Base-by-base conservation (phyloP, 1,284 basidiomycete species). In the Microbotryomycetes sp. region DNA sequence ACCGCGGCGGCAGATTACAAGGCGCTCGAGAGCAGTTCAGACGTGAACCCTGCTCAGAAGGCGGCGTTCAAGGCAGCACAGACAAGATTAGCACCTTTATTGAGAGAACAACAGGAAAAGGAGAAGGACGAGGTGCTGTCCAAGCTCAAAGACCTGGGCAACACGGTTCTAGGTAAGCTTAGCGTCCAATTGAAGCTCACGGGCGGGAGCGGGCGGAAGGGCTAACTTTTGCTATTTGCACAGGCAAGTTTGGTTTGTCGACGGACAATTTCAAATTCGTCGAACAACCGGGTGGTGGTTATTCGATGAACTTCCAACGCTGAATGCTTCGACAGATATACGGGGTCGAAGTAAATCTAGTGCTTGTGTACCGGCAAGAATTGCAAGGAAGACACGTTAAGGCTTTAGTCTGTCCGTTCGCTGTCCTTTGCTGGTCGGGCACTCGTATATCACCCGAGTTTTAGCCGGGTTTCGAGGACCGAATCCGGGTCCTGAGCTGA, bases 61-160 rank as follows among this genome's bases (percentile, higher is more conserved):
- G 70, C 75, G 0, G 79, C 82, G 24, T 78, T 82, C 35, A 79
- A 79, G 57, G 78, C 78, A 21, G 77, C 81, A 5, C 77, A 89
- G 15, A 73, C 73, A 1, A 72, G 74, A 1, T 73, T 96, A 4
- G 85, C 86, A 52, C 83, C 83, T 35, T 82, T 85, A 5, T 76
- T 87, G 24, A 84, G 87, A 67, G 80, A 78, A 9, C 86, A 88
- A 26, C 89, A 91, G 75, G 87, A 92, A 74, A 81, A 79, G 67
- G 94, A 98, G 75, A 94, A 90, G 60, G 82, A 82, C 9, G 94
- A 97, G 75, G 94, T 97, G 89, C 67, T 97, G 69, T 83, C 79
- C 61, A 97, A 98, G 76, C 76, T 98, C 57, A 97, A 98, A 75
- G 89, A 87, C 1, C 75, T 98, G 5, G 94, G 94, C 0, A 91